Evolutionary conservation across 164 flowering plant genomes (phyloP), one percentile per base, ranked within the genome.

Genomic region (Hamamelis virginiana): DNA sequence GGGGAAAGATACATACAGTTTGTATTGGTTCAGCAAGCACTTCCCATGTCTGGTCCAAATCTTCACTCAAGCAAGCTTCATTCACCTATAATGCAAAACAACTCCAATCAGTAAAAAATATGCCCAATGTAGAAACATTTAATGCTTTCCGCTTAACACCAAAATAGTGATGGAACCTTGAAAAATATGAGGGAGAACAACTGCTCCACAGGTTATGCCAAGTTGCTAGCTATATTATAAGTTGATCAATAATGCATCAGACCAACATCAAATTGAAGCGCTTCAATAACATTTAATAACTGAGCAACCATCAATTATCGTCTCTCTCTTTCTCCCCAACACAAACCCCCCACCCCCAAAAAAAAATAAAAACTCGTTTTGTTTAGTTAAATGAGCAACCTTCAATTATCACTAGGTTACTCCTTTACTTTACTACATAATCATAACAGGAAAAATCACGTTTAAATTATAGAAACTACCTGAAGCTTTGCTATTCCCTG

Each of bases 21-120:
- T 92, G 99, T 77, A 95, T 91, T 72, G 99, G 96, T 81, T 95
- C 98, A 61, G 99, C 99, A 75, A 95, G 96, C 64, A 95, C 95
- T 77, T 95, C 99, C 98, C 97, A 95, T 14, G 86, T 72, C 8
- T 87, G 78, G 75, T 92, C 76, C 90, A 95, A 77, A 77, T 91
- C 97, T 69, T 87, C 89, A 69, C 55, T 79, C 71, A 95, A 63
- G 53, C 88, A 71, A 76, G 87, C 81, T 85, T 89, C 89, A 79
- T 95, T 95, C 11, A 95, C 94, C 99, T 95, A 63, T 13, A 59
- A 33, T 18, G 26, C 16, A 62, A 59, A 28, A 51, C 3, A 15
- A 64, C 22, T 45, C 46, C 21, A 62, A 62, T 18, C 21, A 28
- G 27, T 4, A 61, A 23, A 26, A 25, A 45, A 48, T 5, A 51